Conservation (phyloP, 495 filamentous ascomycete genomes). For the Hypoxylon trugodes region DNA sequence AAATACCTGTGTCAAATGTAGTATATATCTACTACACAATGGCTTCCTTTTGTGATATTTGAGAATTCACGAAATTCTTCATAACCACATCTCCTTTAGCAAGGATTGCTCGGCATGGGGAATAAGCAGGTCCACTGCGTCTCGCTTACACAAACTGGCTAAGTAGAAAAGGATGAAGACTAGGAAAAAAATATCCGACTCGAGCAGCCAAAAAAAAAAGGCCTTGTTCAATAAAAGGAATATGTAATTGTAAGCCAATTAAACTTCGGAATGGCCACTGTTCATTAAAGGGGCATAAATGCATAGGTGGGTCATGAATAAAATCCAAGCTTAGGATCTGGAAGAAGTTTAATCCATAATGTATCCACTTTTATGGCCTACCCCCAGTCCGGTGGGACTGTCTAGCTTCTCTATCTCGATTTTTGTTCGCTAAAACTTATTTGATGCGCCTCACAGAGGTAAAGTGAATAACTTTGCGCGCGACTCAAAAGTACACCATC, state of each 20-base stretch:
- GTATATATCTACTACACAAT: not conserved
- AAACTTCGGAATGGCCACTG: not conserved
- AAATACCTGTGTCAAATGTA: too few species aligned
- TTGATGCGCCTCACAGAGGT: constrained; percentile 3
- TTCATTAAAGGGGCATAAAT: not conserved
- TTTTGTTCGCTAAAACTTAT: constrained; percentile 15
- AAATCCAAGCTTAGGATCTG: constrained; percentile 3
- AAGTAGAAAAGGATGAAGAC: not conserved
- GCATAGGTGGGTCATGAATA: not conserved
- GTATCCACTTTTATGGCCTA: not conserved
- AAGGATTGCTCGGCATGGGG: not conserved
- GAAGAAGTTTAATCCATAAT: constrained; percentile 20
- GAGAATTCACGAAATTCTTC: not conserved
- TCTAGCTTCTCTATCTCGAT: too few species aligned
- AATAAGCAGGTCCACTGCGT: not conserved
- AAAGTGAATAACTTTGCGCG: constrained; percentile 13
- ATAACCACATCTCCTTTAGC: not conserved
- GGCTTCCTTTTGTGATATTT: constrained; percentile 4
- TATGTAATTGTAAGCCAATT: not conserved
- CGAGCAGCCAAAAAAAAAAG: constrained; percentile 6
- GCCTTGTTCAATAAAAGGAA: constrained; percentile 18
- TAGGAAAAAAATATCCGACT: constrained; percentile 26
- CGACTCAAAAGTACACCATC: not conserved
- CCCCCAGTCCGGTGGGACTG: too few species aligned
- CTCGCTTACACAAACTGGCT: not conserved